These are phyloP conservation scores for Eucalyptus fibrosa DNA, from an alignment of 345 rosid species.

Conservation along the genomic window DNA sequence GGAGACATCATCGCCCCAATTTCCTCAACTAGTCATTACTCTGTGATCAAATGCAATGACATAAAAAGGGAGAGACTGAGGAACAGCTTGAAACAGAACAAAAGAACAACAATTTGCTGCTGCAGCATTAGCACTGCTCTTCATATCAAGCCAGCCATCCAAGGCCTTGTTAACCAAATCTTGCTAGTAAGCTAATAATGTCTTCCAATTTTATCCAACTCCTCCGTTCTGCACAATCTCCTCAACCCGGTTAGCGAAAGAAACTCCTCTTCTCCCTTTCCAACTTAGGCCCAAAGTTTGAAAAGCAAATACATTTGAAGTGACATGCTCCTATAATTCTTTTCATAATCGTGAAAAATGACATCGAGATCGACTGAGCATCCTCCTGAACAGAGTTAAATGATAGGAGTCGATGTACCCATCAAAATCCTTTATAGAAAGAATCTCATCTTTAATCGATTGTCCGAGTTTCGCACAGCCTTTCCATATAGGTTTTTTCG, in stretches of 20 bases:
- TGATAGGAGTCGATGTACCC: too few relatives aligned
- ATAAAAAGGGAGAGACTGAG: background rate
- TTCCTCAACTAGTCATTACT: background rate
- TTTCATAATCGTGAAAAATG: rapidly evolving
- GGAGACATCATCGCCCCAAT: background rate
- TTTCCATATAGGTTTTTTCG: too few relatives aligned
- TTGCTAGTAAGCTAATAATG: too few relatives aligned
- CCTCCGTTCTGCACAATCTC: background rate
- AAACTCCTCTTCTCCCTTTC: background rate
- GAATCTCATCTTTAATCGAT: too few relatives aligned
- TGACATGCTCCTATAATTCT: too few relatives aligned
- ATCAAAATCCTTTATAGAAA: too few relatives aligned
- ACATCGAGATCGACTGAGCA: too few relatives aligned
- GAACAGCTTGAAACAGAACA: background rate
- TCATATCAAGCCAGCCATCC: background rate
- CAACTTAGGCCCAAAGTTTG: background rate
- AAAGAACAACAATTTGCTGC: background rate
- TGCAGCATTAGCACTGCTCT: background rate
- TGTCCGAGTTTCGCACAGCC: rapidly evolving
- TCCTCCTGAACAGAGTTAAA: too few relatives aligned
- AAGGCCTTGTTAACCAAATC: background rate
- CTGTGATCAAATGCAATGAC: background rate
- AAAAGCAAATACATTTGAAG: too few relatives aligned
- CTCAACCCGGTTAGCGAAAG: background rate
- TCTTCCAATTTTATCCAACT: too few relatives aligned